phyloP scores from a whole-genome alignment of 768 basidiomycete genomes.

The Mrakia blollopis region DNA sequence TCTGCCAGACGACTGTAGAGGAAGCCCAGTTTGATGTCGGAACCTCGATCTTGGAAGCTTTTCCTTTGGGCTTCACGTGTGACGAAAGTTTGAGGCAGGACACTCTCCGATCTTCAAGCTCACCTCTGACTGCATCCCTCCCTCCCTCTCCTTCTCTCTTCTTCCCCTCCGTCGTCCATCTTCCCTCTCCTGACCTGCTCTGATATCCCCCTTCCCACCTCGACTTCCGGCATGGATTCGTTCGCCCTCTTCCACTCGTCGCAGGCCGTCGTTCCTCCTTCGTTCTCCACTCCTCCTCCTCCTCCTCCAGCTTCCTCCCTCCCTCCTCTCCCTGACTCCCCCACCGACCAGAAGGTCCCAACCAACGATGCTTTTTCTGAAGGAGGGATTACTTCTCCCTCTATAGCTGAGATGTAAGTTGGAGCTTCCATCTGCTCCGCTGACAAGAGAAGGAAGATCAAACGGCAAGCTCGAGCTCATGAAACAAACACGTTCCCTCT shows the following conservation, averaged over 20 bases:
- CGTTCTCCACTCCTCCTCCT: neutral
- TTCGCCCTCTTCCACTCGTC: neutral
- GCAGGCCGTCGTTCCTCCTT: conserved; percentile 1
- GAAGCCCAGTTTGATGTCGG: no score
- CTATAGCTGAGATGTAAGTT: neutral
- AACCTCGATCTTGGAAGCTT: no score
- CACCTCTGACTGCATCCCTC: neutral
- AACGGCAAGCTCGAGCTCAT: neutral
- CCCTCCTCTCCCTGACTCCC: neutral
- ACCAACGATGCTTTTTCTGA: neutral
- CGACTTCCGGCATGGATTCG: neutral
- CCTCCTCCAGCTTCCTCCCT: neutral
- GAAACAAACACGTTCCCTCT: neutral
- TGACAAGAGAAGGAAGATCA: neutral
- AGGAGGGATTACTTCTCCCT: neutral
- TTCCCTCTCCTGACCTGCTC: neutral
- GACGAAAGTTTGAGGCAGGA: neutral
- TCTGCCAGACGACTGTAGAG: no score
- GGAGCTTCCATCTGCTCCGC: neutral
- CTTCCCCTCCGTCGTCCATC: no score
- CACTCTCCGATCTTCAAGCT: neutral
- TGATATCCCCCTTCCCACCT: neutral
- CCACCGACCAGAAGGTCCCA: neutral
- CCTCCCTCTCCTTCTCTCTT: neutral
- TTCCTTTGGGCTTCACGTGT: neutral